phyloP scores from a whole-genome alignment of 2,329 filamentous ascomycete species.

The Colletotrichum brevisporum region DNA sequence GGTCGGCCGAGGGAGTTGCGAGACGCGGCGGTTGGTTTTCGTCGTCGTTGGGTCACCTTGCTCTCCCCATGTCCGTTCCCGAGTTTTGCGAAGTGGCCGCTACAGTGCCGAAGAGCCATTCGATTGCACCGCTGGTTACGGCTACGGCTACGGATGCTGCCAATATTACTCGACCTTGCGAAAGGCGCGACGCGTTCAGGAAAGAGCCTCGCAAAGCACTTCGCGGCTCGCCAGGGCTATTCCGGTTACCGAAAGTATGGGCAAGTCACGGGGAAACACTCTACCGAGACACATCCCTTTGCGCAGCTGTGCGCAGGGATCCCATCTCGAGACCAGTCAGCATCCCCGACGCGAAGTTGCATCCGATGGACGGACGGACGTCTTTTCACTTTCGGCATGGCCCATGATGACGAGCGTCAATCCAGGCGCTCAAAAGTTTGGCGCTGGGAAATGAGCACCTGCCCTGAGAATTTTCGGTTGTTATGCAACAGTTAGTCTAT shows the following conservation, averaged over 20 bases:
- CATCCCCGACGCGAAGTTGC: conserved; percentile 15
- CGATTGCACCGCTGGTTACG: not conserved
- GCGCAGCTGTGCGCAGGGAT: conserved; percentile 3
- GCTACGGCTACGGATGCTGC: too few species aligned
- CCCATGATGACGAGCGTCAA: conserved; percentile 2
- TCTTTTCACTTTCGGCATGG: conserved; percentile 21
- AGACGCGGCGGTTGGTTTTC: conserved; percentile 1
- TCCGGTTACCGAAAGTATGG: not conserved
- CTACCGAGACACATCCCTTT: conserved; percentile 20
- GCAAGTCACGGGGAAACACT: conserved; percentile 24
- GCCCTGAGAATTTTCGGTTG: conserved; percentile 9
- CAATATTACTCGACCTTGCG: not conserved
- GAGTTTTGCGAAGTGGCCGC: not conserved
- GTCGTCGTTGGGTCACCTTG: not conserved
- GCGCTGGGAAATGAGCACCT: conserved; percentile 16
- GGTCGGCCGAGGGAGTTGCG: conserved; percentile 22
- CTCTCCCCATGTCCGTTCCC: not conserved
- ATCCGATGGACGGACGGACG: conserved; percentile 24
- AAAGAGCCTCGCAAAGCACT: not conserved
- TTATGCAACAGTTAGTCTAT: not conserved
- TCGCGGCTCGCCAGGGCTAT: not conserved
- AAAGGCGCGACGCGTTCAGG: not conserved
- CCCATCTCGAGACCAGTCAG: not conserved
- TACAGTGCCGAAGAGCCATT: not conserved
- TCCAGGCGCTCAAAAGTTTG: conserved; percentile 1